phyloP scores from a whole-genome alignment of 495 filamentous ascomycete genomes.

The Achaetomiella virescens region DNA sequence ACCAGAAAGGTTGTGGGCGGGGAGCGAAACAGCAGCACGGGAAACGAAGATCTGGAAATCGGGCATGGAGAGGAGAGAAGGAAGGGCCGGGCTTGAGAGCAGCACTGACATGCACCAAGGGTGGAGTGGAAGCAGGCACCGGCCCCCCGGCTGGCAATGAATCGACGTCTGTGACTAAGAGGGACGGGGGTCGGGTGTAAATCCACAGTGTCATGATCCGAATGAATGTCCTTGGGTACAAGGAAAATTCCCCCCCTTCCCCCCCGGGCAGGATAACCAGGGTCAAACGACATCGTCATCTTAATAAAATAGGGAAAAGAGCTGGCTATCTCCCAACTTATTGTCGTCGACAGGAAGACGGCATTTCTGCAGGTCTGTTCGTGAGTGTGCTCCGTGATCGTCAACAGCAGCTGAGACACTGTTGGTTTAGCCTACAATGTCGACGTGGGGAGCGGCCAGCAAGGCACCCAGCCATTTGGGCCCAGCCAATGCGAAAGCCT shows the following conservation, averaged over 20 bases:
- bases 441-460: background rate
- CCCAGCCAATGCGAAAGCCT: background rate
- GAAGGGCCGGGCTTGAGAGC: background rate
- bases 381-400: no score
- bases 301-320: no score
- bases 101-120: background rate
- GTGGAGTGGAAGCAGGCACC: background rate
- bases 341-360: no score
- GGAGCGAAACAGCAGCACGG: background rate
- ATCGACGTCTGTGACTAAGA: slow-evolving; percentile 7
- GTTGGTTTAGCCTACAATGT: background rate
- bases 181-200: background rate
- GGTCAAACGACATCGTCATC: no score
- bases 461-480: slow-evolving; percentile 6
- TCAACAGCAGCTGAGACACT: no score
- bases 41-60: background rate
- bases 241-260: no score
- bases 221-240: no score
- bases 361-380: no score
- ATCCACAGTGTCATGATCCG: background rate
- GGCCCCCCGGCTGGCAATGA: background rate
- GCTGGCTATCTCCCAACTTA: no score
- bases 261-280: no score
- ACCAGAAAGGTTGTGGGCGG: no score
- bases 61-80: background rate